phyloP scores from a whole-genome alignment of 2,329 filamentous ascomycete genomes.

The Neoarthrinium moseri region DNA sequence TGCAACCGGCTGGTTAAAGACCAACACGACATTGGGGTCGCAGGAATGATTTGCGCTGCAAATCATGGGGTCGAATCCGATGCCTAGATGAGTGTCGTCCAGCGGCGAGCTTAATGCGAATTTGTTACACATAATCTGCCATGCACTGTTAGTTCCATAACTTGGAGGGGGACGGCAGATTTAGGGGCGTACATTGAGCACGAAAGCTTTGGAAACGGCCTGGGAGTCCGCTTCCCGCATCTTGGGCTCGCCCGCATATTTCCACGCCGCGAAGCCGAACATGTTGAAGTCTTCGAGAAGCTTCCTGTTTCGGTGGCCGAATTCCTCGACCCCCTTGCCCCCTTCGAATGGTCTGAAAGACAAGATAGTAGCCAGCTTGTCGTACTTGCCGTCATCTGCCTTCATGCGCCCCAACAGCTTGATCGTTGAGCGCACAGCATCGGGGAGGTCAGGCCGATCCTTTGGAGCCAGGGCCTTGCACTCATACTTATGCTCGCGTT shows the following conservation, averaged over 20 bases:
- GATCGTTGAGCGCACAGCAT: constrained; percentile 19
- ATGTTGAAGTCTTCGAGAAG: constrained; percentile 18
- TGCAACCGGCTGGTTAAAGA: constrained; percentile 43
- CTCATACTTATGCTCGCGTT: constrained; percentile 27
- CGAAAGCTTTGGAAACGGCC: constrained; percentile 14
- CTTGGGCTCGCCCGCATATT: constrained; percentile 18
- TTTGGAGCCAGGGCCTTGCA: constrained; percentile 24
- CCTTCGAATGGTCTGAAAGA: constrained; percentile 18
- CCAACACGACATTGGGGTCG: constrained; percentile 44
- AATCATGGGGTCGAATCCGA: constrained; percentile 24
- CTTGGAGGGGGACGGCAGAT: background rate
- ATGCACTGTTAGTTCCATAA: constrained; percentile 7
- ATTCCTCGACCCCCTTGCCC: constrained; percentile 11
- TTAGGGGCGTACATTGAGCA: constrained; percentile 21
- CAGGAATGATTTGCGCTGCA: constrained; percentile 47
- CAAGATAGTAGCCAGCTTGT: constrained; percentile 15
- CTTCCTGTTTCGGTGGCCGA: constrained; percentile 17
- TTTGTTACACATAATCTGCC: constrained; percentile 20
- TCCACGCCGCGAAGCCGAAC: constrained; percentile 20
- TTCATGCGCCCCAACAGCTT: constrained; percentile 24
- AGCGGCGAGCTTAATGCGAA: constrained; percentile 18
- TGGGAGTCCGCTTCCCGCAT: constrained; percentile 14
- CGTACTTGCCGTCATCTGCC: constrained; percentile 15
- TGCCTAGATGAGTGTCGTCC: constrained; percentile 18
- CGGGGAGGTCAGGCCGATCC: constrained; percentile 17